Base-by-base conservation (phyloP, 768 basidiomycete genomes). In the Stropharia rugosoannulata region DNA sequence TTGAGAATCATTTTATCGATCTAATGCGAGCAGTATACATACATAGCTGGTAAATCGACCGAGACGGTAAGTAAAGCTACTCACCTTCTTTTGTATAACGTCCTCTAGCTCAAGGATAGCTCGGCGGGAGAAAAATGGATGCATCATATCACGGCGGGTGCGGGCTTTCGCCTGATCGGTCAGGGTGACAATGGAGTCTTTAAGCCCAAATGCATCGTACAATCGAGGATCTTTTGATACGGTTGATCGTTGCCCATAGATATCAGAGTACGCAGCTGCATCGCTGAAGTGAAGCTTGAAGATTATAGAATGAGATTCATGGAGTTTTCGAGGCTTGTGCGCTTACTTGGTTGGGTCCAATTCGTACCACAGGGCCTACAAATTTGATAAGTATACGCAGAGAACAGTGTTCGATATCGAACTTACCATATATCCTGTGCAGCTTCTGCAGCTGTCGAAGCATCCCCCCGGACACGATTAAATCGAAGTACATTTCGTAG, bases 321-420 rank as follows among this genome's bases (percentile, higher is more conserved):
- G n/a, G 32, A 42, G 40, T 47, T 29, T 6, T 38, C 36, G 29
- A 32, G 29, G 37, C 19, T 52, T 13, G 41, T 22, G 29, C 29
- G n/a, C 47, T 54, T 16, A 74, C 74, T 59, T 75, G 72, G 54
- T 76, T 75, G 11, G 75, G 75, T 7, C 68, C 73, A 58, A 74
- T 70, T 48, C 75, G 68, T 19, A 77, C 63, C 12, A 75, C 70
- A n/a, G 69, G 61, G 7, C 75, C 75, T 77, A 36, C 32, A 13
- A 51, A 12, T 15, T 5, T 37, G 35, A 29, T 45, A 47, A 45
- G 37, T 44, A 5, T 12, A n/a, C n/a, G 25, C 40, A 51, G 47
- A 54, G 40, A 37, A 22, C 18, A 49, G 15, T 25, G 10, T 32
- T 13, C 27, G n/a, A 13, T 29, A 18, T 18, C 12, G 1, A 22